Conservation (phyloP, 169 alveolate genomes). For the Plasmodium gonderi region DNA sequence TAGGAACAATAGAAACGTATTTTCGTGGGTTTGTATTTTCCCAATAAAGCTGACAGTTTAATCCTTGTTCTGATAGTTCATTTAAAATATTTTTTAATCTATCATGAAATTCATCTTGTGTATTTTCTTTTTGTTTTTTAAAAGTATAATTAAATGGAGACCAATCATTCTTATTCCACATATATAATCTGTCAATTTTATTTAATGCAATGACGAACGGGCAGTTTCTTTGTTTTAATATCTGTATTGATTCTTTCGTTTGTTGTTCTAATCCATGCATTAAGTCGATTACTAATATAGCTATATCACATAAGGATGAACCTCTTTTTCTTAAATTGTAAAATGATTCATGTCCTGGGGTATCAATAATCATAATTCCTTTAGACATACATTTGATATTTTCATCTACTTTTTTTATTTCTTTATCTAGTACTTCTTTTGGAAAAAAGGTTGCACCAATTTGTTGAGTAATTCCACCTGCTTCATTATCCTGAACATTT, state of each 20-base stretch:
- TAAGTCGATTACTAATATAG: slow-evolving; percentile 98
- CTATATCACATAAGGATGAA: slow-evolving; percentile 98
- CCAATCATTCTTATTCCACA: slow-evolving; percentile 94
- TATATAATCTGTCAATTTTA: slow-evolving; percentile 97
- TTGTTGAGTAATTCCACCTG: slow-evolving; percentile 99
- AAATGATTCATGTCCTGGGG: slow-evolving; percentile 99
- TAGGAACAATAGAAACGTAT: slow-evolving; percentile 97
- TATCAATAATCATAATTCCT: slow-evolving; percentile 98
- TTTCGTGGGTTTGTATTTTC: slow-evolving; percentile 94
- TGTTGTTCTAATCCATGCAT: slow-evolving; percentile 99
- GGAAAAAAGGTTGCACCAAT: slow-evolving; percentile 99
- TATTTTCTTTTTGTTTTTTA: slow-evolving; percentile 87
- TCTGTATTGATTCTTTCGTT: slow-evolving; percentile 95
- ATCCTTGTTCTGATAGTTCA: slow-evolving; percentile 96
- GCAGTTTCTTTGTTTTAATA: slow-evolving; percentile 92
- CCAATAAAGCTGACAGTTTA: slow-evolving; percentile 96
- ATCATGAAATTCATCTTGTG: slow-evolving; percentile 91
- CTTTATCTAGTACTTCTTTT: slow-evolving; percentile 92
- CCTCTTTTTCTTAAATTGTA: slow-evolving; percentile 98
- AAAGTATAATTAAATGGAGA: slow-evolving; percentile 90
- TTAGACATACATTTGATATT: slow-evolving; percentile 32
- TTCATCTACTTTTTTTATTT: slow-evolving; percentile 84
- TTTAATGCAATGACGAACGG: slow-evolving; percentile 99
- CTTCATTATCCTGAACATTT: slow-evolving; percentile 99
- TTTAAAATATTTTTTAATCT: slow-evolving; percentile 84